A percentile compares a stretch with the other conserved stretches of the same genome.
Evolutionary conservation across 1,284 basidiomycete species (phyloP).

Genomic region (Schizophyllum commune): DNA sequence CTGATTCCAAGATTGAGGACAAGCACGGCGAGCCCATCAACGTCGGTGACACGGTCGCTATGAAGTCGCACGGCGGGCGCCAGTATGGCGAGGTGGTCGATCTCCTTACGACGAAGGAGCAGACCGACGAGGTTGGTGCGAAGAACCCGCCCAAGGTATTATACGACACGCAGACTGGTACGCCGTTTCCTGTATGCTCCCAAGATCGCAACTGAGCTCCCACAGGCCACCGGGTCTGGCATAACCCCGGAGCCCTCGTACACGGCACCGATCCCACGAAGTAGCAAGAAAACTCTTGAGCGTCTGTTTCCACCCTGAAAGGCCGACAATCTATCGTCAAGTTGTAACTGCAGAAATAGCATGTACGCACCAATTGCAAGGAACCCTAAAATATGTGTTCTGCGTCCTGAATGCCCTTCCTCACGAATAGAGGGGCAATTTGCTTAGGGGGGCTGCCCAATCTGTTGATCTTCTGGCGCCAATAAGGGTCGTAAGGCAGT

Average conservation of each 20-base stretch:
- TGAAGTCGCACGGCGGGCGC: background rate
- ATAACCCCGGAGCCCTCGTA: background rate
- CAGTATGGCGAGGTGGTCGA: background rate
- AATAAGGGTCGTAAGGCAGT: constrained; percentile 3
- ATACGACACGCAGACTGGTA: background rate
- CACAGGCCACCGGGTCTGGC: background rate
- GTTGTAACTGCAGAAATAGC: background rate
- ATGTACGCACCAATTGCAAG: background rate
- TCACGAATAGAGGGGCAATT: background rate
- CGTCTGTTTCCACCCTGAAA: background rate
- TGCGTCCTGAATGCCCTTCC: background rate
- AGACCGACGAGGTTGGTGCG: background rate
- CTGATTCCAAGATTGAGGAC: background rate
- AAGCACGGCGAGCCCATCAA: background rate
- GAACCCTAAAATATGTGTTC: background rate
- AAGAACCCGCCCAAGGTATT: background rate
- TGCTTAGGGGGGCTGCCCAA: too few relatives aligned
- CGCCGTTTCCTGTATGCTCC: background rate
- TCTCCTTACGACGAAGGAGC: background rate
- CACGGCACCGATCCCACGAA: background rate
- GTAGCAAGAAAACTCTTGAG: background rate
- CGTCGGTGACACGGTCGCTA: background rate
- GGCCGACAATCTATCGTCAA: too few relatives aligned
- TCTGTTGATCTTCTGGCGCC: constrained; percentile 6
- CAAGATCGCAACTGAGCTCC: background rate